Conservation (phyloP, 129 eudicot genomes). For the Saposhnikovia divaricata region DNA sequence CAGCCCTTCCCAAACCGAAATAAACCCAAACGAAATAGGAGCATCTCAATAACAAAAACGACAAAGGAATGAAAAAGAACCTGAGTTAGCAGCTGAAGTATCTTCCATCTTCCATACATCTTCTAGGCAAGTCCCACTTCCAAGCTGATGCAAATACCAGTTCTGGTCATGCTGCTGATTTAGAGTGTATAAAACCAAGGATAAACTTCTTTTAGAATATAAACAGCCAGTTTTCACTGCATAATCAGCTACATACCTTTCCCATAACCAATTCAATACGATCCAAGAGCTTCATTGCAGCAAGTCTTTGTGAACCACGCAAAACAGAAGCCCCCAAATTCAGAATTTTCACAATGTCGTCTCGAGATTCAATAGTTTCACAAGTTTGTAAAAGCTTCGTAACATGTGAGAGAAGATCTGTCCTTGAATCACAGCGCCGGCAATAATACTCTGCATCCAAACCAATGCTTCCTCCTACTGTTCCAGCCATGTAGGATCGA, state of each 20-base stretch:
- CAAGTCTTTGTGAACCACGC: constrained; percentile 54
- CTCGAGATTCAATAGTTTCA: constrained; percentile 30
- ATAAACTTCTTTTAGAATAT: constrained; percentile 10
- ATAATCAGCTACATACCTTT: constrained; percentile 43
- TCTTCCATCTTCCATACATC: constrained; percentile 64
- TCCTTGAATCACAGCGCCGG: constrained; percentile 75
- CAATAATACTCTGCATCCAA: constrained; percentile 88
- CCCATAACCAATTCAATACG: constrained; percentile 35
- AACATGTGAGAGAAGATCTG: constrained; percentile 63
- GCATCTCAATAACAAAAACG: background rate
- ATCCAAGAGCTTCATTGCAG: constrained; percentile 43
- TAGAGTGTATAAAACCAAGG: constrained; percentile 5
- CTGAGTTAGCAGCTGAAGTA: constrained; percentile 27
- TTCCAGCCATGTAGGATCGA: constrained; percentile 83
- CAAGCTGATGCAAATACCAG: constrained; percentile 42
- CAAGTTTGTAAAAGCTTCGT: constrained; percentile 42
- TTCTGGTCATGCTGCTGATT: constrained; percentile 21
- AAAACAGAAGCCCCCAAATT: constrained; percentile 51
- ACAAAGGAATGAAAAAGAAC: constrained; percentile 19
- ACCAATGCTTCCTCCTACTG: constrained; percentile 68
- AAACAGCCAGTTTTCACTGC: constrained; percentile 1
- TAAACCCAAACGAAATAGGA: background rate
- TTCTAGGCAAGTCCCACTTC: constrained; percentile 36
- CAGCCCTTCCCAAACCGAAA: background rate
- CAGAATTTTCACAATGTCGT: constrained; percentile 41